A percentile compares a stretch with the other conserved stretches of the same genome.
Evolutionary conservation across 2,329 filamentous ascomycete genomes (phyloP).

Genomic region (Alternaria incomplexa): DNA sequence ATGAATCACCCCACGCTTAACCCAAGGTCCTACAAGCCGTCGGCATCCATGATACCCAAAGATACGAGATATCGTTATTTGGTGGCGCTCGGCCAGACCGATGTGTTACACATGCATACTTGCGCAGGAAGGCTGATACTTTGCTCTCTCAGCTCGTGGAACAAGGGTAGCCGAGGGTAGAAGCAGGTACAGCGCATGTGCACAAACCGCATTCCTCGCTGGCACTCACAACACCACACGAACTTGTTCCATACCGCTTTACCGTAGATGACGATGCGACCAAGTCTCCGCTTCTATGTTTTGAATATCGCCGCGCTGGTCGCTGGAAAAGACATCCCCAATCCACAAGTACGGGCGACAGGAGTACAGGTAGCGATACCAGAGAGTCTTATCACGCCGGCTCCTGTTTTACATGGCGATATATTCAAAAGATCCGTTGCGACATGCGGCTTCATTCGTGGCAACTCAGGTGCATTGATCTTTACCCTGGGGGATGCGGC

Average conservation of each 20-base stretch:
- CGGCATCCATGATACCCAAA: background rate
- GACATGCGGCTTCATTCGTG: constrained; percentile 11
- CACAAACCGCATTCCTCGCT: background rate
- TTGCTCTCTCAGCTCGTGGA: constrained; percentile 6
- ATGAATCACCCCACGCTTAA: background rate
- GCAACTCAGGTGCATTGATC: constrained; percentile 9
- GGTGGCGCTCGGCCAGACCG: constrained; percentile 9
- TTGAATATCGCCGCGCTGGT: background rate
- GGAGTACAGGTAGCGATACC: background rate
- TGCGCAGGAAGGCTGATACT: constrained; percentile 6
- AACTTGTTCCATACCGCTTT: background rate
- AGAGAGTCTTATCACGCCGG: constrained; percentile 8
- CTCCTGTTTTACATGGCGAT: background rate
- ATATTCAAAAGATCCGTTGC: constrained; percentile 10
- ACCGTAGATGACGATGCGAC: background rate
- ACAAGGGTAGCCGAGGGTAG: constrained; percentile 8
- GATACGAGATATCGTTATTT: background rate
- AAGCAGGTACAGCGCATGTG: background rate
- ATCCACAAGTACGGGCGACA: background rate
- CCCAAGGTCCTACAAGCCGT: background rate
- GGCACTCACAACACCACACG: background rate
- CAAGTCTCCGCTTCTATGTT: background rate
- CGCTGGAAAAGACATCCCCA: background rate
- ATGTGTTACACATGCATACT: background rate
- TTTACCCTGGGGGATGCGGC: background rate